A percentile compares a stretch with the other conserved stretches of the same genome.
Evolutionary conservation across 1,284 basidiomycete species (phyloP).

Genomic region (Bjerkandera adusta): DNA sequence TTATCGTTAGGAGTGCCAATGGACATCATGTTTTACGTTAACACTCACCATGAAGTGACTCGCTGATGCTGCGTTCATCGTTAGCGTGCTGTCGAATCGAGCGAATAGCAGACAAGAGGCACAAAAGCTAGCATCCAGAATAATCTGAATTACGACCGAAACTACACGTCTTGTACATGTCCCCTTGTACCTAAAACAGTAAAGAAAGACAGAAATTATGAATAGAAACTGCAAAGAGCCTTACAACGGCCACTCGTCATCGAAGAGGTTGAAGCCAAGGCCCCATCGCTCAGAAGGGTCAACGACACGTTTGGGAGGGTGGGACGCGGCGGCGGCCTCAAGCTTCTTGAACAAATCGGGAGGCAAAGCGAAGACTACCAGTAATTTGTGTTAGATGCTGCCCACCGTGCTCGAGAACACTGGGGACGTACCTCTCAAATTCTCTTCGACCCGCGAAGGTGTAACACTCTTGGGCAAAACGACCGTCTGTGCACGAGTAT

Average conservation of each 20-base stretch:
- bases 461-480: slow-evolving; percentile 83
- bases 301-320: slow-evolving; percentile 50
- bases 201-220: no score
- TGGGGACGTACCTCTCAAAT: slow-evolving; percentile 51
- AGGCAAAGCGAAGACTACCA: slow-evolving; percentile 51
- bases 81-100: no score
- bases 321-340: slow-evolving; percentile 56
- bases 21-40: no score
- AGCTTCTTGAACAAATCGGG: slow-evolving; percentile 54
- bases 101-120: no score
- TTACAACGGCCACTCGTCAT: slow-evolving; percentile 32
- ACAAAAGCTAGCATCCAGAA: no score
- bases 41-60: no score
- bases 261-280: slow-evolving; percentile 60
- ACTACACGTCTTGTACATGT: no score
- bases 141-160: no score
- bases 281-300: slow-evolving; percentile 66
- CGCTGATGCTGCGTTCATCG: no score
- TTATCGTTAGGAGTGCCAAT: no score
- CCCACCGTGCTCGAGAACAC: background rate
- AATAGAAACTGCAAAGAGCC: background rate
- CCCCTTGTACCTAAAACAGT: no score
- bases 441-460: slow-evolving; percentile 67
- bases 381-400: background rate
- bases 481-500: slow-evolving; percentile 43